Conservation (phyloP, 2,329 filamentous ascomycete species). For the Gliomastix tumulicola region DNA sequence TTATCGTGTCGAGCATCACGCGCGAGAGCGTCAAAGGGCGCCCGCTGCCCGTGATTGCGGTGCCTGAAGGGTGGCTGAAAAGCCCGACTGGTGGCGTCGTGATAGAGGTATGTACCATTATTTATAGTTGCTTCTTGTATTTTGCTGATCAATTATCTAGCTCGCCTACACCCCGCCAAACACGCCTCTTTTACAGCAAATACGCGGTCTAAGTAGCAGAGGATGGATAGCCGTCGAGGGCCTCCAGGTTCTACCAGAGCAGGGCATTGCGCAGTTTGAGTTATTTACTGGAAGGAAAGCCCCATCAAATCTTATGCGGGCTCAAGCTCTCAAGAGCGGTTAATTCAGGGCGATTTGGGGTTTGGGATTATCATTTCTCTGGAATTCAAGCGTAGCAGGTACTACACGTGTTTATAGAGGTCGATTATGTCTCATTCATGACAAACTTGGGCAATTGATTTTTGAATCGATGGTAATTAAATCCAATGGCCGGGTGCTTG, state of each 20-base stretch:
- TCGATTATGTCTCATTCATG: too few species aligned
- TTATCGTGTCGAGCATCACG: constrained; percentile 8
- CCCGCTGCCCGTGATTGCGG: constrained; percentile 29
- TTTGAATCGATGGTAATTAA: too few species aligned
- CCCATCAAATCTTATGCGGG: constrained; percentile 44
- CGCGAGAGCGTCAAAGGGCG: constrained; percentile 3
- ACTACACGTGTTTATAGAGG: too few species aligned
- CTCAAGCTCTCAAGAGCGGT: too few species aligned
- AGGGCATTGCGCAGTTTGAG: constrained; percentile 57
- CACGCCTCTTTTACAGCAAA: constrained; percentile 48
- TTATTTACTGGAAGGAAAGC: constrained; percentile 53
- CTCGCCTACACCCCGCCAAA: constrained; percentile 28
- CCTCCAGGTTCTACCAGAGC: constrained; percentile 52
- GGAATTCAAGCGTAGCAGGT: too few species aligned
- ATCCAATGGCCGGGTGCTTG: too few species aligned
- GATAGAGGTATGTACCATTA: constrained; percentile 28
- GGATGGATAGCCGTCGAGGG: constrained; percentile 54
- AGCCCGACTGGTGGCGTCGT: constrained; percentile 51
- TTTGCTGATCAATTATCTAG: not conserved
- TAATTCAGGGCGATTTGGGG: too few species aligned
- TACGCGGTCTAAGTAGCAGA: constrained; percentile 34
- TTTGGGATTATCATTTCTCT: too few species aligned
- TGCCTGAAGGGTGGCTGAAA: constrained; percentile 48
- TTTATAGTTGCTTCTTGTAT: not conserved
- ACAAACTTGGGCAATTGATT: too few species aligned